These are phyloP conservation scores for Trypanosoma lewisi DNA, from an alignment of 208 protist species.

Conservation along the genomic window DNA sequence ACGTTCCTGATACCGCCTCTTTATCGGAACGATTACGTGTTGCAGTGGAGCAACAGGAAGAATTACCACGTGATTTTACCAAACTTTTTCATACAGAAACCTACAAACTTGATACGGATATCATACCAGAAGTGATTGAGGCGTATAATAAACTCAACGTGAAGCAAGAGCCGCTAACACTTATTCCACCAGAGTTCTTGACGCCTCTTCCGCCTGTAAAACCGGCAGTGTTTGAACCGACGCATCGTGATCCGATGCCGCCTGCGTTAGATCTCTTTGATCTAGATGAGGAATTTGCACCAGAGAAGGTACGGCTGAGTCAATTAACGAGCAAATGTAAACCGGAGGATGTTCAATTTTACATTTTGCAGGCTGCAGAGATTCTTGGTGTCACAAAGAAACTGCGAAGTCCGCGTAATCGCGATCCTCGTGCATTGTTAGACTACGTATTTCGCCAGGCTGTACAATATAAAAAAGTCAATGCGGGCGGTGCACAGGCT, in stretches of 20 bases:
- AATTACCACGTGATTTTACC: constrained; percentile 94
- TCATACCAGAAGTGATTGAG: constrained; percentile 92
- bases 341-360: constrained; percentile 92
- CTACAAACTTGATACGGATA: constrained; percentile 94
- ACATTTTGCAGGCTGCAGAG: constrained; percentile 91
- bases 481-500: constrained; percentile 16
- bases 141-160: constrained; percentile 90
- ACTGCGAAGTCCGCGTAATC: constrained; percentile 84
- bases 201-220: constrained; percentile 93
- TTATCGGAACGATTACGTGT: constrained; percentile 91
- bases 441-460: constrained; percentile 93
- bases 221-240: constrained; percentile 92
- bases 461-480: constrained; percentile 91
- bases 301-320: constrained; percentile 91
- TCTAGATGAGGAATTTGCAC: constrained; percentile 96
- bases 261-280: constrained; percentile 96
- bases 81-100: constrained; percentile 91
- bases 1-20: constrained; percentile 93
- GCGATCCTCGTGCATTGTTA: constrained; percentile 87
- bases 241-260: constrained; percentile 87
- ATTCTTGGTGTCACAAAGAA: constrained; percentile 93
- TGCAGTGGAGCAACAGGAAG: constrained; percentile 95
- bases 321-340: constrained; percentile 97
- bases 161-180: constrained; percentile 92
- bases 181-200: constrained; percentile 96